Percentiles rank a stretch among this genome's conserved stretches.
Conservation (phyloP, 352 stramenopile species). For the Pythium phragmiticola region DNA sequence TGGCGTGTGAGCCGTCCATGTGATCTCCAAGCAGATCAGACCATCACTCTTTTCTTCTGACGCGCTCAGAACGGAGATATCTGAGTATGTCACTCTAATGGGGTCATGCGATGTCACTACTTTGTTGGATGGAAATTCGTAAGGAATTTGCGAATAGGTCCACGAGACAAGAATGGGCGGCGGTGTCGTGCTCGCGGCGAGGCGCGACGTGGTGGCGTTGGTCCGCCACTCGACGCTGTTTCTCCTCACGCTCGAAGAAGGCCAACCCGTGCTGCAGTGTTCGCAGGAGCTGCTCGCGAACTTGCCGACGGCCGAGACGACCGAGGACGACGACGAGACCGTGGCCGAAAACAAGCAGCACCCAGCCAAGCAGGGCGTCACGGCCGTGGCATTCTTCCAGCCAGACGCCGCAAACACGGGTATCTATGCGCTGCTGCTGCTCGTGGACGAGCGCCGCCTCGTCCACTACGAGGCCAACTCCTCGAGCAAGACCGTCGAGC, state of each 20-base stretch:
- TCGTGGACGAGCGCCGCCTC: constrained; percentile 72
- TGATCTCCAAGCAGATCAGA: constrained; percentile 15
- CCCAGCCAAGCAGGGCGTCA: constrained; percentile 25
- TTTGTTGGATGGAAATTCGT: constrained; percentile 13
- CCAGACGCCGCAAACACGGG: constrained; percentile 18
- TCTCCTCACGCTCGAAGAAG: constrained; percentile 32
- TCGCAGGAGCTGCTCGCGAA: constrained; percentile 23
- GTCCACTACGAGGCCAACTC: constrained; percentile 72
- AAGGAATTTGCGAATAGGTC: constrained; percentile 4
- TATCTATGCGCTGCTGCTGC: constrained; percentile 52
- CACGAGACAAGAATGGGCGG: constrained; percentile 42
- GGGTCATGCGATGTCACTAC: constrained; percentile 18
- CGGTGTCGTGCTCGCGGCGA: constrained; percentile 48
- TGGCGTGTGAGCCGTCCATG: not conserved
- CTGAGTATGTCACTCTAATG: not conserved
- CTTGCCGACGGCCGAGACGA: constrained; percentile 9
- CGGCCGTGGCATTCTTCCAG: constrained; percentile 28
- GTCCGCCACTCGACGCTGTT: constrained; percentile 65
- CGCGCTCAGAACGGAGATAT: constrained; percentile 7
- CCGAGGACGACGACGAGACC: constrained; percentile 12
- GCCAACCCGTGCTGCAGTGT: constrained; percentile 15
- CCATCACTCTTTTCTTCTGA: constrained; percentile 19
- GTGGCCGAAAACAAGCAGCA: constrained; percentile 24
- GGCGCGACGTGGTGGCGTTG: constrained; percentile 39
- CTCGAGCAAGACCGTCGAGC: constrained; percentile 34